Evolutionary conservation across 805 yeast genomes (phyloP), one percentile per base, ranked within the genome.

Genomic region (Blastobotrys muscicola): DNA sequence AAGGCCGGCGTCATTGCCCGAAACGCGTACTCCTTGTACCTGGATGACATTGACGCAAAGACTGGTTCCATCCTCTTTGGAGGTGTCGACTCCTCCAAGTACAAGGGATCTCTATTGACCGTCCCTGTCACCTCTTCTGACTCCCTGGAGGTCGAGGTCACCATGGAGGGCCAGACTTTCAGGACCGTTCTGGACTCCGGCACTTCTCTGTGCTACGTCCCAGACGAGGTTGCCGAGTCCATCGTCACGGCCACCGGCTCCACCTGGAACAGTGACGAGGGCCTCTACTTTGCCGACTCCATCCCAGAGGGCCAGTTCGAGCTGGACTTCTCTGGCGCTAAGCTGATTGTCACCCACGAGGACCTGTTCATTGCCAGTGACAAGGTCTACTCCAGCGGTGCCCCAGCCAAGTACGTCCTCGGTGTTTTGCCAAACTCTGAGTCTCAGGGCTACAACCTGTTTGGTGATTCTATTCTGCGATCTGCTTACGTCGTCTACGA

Each of bases 401-500:
- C 42, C 16, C 35, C 9, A 15, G 40, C 36, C 39, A 43, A 31
- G 23, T 49, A 44, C 30, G 50, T 42, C 8, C 34, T 51, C 20
- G 41, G 49, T 7, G 36, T 47, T 31, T 33, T 45, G 42, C 47
- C 47, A n/a, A 49, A 43, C 42, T 26, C 48, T 12, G 43, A 50
- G 16, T 26, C 54, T 26, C 29, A 42, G 3, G 49, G 49, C 26
- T 44, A 41, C 34, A 49, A 49, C 33, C 41, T 51, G 15, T 39
- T 50, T 10, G 53, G 85, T n/a, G 84, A 78, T 52, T 70, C 71
- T 40, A 69, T 80, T 52, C 60, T 80, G 46, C 65, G 80, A 49
- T 68, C 74, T 45, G 79, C 80, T 2, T 82, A 80, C 58, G 68
- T 77, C 23, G 85, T 79, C 11, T 79, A 72, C 59, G 82, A 82